A percentile compares a stretch with the other conserved stretches of the same genome.
These are phyloP conservation scores for Domatiomyces globalis DNA, from an alignment of 2,329 filamentous ascomycete genomes.

Conservation along the genomic window DNA sequence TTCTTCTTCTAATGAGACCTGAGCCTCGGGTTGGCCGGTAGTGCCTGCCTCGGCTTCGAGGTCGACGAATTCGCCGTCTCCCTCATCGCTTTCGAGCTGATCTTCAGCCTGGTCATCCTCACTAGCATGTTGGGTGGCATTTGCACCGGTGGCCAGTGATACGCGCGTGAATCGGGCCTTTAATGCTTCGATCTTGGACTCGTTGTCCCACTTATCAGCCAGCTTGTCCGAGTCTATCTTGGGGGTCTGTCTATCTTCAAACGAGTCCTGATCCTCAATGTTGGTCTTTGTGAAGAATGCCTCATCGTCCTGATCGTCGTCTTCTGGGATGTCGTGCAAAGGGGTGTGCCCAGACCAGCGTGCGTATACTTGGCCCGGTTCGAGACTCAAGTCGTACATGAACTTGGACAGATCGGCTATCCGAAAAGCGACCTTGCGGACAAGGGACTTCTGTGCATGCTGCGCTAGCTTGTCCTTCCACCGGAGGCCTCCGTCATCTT, in stretches of 20 bases:
- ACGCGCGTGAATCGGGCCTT: slow-evolving; percentile 61
- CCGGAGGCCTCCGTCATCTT: slow-evolving; percentile 50
- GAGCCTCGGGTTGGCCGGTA: slow-evolving; percentile 34
- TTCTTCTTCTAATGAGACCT: slow-evolving; percentile 61
- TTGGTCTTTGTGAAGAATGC: slow-evolving; percentile 48
- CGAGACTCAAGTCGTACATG: slow-evolving; percentile 74
- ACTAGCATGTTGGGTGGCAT: slow-evolving; percentile 39
- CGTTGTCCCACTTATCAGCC: slow-evolving; percentile 70
- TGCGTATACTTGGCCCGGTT: slow-evolving; percentile 58
- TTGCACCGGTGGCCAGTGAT: slow-evolving; percentile 43
- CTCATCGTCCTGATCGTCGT: slow-evolving; percentile 51
- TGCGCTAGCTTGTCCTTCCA: slow-evolving; percentile 85
- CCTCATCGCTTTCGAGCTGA: slow-evolving; percentile 42
- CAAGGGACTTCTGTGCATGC: slow-evolving; percentile 58
- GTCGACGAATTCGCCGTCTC: slow-evolving; percentile 73
- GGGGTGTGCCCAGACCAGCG: slow-evolving; percentile 65
- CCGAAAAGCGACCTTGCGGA: slow-evolving; percentile 56
- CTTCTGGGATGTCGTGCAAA: slow-evolving; percentile 41
- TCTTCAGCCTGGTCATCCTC: slow-evolving; percentile 44
- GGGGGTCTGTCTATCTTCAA: slow-evolving; percentile 68
- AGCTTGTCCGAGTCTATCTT: slow-evolving; percentile 66
- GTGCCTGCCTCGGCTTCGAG: slow-evolving; percentile 50
- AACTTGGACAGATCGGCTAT: slow-evolving; percentile 70
- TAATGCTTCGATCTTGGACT: slow-evolving; percentile 61
- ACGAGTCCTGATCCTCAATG: slow-evolving; percentile 32